Evolutionary conservation across 2,329 filamentous ascomycete species (phyloP).

Genomic region (Zymoseptoria pseudotritici): DNA sequence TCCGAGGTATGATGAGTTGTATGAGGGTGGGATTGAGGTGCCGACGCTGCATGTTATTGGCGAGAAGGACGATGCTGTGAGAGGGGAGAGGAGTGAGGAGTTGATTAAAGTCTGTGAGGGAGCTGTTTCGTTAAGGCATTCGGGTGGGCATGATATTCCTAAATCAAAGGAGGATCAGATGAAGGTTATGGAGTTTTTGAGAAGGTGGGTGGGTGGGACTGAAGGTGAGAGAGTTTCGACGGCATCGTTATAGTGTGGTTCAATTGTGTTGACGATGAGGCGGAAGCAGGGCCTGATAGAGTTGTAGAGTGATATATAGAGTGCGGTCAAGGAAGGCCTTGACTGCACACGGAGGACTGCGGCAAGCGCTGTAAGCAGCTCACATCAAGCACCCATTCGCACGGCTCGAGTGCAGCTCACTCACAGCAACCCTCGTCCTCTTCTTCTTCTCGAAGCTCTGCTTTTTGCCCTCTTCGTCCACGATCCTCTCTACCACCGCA

Average conservation of each 20-base stretch:
- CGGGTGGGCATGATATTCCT: conserved; percentile 17
- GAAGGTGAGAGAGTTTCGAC: background rate
- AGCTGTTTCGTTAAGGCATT: conserved; percentile 9
- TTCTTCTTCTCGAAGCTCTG: conserved; percentile 48
- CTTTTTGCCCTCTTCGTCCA: conserved; percentile 36
- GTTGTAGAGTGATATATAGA: background rate
- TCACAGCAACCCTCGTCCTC: conserved; percentile 58
- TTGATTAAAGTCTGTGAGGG: conserved; percentile 12
- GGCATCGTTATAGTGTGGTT: background rate
- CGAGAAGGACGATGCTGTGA: conserved; percentile 13
- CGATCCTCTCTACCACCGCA: background rate
- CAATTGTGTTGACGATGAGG: background rate
- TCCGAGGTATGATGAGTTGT: conserved; percentile 13
- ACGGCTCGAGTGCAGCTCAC: conserved; percentile 61
- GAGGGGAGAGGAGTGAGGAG: conserved; percentile 15
- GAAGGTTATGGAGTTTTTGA: conserved; percentile 12
- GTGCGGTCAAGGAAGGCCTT: background rate
- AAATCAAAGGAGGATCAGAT: conserved; percentile 12
- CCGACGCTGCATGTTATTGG: conserved; percentile 18
- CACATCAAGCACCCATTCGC: conserved; percentile 66
- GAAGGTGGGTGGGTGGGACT: conserved; percentile 1
- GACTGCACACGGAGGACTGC: background rate
- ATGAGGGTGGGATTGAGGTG: conserved; percentile 14
- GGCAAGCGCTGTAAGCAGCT: background rate
- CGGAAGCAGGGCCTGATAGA: background rate